These are phyloP conservation scores for Grammothele lineata DNA, from an alignment of 768 basidiomycete species.

Conservation along the genomic window DNA sequence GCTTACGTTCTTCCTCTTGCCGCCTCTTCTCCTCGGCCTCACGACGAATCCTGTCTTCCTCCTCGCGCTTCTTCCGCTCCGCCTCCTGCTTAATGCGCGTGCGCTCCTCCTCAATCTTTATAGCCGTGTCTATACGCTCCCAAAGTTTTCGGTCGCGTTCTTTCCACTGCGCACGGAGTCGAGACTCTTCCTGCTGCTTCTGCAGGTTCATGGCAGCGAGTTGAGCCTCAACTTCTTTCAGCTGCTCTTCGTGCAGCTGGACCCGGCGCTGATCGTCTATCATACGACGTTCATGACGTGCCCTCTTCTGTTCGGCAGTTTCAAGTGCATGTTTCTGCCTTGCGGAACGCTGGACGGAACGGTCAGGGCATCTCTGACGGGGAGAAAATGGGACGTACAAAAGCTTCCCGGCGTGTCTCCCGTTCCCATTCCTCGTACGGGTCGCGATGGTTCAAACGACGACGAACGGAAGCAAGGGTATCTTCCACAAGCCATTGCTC, in stretches of 20 bases:
- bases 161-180: constrained; percentile 42
- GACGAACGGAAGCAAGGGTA: constrained; percentile 42
- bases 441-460: constrained; percentile 40
- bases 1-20: constrained; percentile 24
- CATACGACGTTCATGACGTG: constrained; percentile 16
- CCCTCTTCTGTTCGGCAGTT: constrained; percentile 14
- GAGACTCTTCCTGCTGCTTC: constrained; percentile 43
- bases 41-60: constrained; percentile 42
- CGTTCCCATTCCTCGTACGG: constrained; percentile 52
- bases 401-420: constrained; percentile 41
- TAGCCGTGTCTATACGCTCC: constrained; percentile 57
- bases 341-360: constrained; percentile 32
- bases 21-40: constrained; percentile 25
- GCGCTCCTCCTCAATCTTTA: constrained; percentile 61
- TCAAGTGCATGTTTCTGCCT: constrained; percentile 26
- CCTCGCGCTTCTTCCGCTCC: constrained; percentile 47
- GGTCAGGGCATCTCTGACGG: neutral
- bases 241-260: constrained; percentile 43
- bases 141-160: constrained; percentile 42
- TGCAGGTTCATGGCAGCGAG: constrained; percentile 40
- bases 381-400: constrained; percentile 28
- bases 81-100: constrained; percentile 47
- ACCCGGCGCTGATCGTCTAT: constrained; percentile 29
- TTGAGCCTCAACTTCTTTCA: constrained; percentile 44
- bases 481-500: constrained; percentile 39